These are phyloP conservation scores for Fusarium tupiense DNA, from an alignment of 2,329 filamentous ascomycete genomes.

Conservation along the genomic window DNA sequence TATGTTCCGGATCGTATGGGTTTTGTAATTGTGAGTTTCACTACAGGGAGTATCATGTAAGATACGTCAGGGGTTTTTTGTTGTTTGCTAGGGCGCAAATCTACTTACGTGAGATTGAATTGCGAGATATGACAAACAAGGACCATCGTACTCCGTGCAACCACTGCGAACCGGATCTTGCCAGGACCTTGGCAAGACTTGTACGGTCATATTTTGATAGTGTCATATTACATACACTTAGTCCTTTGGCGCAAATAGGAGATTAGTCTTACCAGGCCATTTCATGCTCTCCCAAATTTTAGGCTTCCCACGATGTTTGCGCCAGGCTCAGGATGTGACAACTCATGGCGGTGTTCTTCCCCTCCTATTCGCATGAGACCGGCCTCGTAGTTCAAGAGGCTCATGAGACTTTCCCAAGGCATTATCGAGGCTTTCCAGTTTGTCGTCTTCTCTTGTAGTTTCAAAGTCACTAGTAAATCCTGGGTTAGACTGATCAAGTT, in stretches of 20 bases:
- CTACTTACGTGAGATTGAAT: conserved; percentile 8
- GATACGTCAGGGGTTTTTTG: not conserved
- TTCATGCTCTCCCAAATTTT: not conserved
- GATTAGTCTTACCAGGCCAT: not conserved
- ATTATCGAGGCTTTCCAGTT: not conserved
- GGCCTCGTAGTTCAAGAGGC: not conserved
- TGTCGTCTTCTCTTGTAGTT: not conserved
- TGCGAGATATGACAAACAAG: not conserved
- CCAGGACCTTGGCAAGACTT: not conserved
- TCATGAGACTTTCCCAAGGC: not conserved
- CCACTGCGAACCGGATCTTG: not conserved
- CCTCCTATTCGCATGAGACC: not conserved
- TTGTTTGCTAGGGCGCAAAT: not conserved
- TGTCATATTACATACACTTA: not conserved
- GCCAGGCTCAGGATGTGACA: not conserved
- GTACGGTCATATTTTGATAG: not conserved
- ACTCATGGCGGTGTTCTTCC: not conserved
- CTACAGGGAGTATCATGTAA: not conserved
- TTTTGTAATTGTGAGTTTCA: conserved; percentile 11
- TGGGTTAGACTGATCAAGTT: not conserved
- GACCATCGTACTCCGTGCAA: not conserved
- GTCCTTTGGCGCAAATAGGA: not conserved
- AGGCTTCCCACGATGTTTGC: not conserved
- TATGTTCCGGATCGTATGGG: not conserved
- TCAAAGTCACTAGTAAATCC: not conserved